phyloP scores from a whole-genome alignment of 2,329 filamentous ascomycete genomes.

The Colletotrichum destructivum region DNA sequence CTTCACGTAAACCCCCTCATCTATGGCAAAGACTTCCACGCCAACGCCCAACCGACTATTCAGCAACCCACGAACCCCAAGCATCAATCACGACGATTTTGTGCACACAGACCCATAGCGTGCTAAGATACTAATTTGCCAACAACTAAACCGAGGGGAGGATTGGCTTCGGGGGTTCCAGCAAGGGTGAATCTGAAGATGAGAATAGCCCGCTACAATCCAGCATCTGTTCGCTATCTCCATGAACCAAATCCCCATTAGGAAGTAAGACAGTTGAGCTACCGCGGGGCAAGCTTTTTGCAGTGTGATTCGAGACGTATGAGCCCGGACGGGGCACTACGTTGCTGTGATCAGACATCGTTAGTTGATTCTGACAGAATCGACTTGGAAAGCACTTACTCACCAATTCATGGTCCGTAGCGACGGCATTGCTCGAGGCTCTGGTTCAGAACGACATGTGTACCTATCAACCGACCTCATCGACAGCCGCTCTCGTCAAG shows the following conservation, averaged over 20 bases:
- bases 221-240: slow-evolving; percentile 1
- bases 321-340: background rate
- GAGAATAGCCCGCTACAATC: background rate
- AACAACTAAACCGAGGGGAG: background rate
- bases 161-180: background rate
- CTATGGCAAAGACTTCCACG: background rate
- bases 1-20: background rate
- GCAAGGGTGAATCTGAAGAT: background rate
- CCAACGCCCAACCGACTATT: background rate
- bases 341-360: background rate
- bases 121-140: background rate
- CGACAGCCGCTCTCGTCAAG: slow-evolving; percentile 2
- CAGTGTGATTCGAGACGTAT: background rate
- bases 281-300: background rate
- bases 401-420: background rate
- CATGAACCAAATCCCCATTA: background rate
- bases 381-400: background rate
- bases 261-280: slow-evolving; percentile 2
- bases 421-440: background rate
- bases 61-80: background rate
- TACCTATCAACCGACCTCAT: background rate
- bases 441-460: background rate
- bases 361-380: background rate
- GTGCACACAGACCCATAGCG: background rate
- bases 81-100: background rate